Conservation (phyloP, 129 eudicot genomes). For the Lactuca saligna region DNA sequence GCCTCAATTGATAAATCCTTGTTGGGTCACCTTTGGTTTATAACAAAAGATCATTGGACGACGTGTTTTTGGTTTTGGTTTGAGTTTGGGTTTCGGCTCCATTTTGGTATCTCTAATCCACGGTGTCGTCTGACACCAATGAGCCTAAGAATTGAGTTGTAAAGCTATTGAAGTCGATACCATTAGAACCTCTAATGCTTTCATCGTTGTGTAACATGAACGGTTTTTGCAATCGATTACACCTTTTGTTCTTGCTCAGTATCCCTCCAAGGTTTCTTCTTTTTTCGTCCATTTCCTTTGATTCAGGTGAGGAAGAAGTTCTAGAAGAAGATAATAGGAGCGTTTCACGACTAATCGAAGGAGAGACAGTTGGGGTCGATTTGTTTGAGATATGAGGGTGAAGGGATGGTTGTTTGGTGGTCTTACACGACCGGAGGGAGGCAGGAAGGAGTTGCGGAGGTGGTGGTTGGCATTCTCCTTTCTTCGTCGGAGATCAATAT, state of each 20-base stretch:
- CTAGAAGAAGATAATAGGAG: too few species aligned
- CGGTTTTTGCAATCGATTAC: constrained; percentile 73
- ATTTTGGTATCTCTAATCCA: constrained; percentile 15
- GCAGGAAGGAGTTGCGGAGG: too few species aligned
- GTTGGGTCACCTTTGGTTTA: constrained; percentile 3
- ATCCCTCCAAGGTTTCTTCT: constrained; percentile 73
- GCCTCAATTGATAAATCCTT: too few species aligned
- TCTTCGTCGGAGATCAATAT: too few species aligned
- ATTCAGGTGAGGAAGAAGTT: too few species aligned
- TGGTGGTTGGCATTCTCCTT: too few species aligned
- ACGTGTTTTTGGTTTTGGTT: background rate
- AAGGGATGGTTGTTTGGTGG: too few species aligned
- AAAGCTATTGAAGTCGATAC: constrained; percentile 30
- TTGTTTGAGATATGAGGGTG: too few species aligned
- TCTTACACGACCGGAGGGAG: too few species aligned
- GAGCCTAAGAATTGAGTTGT: constrained; percentile 24
- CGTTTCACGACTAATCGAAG: too few species aligned
- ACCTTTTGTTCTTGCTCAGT: constrained; percentile 78
- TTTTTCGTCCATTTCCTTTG: too few species aligned
- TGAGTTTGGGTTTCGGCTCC: background rate
- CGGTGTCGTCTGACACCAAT: constrained; percentile 22
- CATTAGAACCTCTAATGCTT: constrained; percentile 24
- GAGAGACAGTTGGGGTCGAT: too few species aligned
- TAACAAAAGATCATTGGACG: constrained; percentile 3
- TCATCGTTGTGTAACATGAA: constrained; percentile 64